phyloP scores from a whole-genome alignment of 2,329 filamentous ascomycete genomes.

The Balansia obtecta region DNA sequence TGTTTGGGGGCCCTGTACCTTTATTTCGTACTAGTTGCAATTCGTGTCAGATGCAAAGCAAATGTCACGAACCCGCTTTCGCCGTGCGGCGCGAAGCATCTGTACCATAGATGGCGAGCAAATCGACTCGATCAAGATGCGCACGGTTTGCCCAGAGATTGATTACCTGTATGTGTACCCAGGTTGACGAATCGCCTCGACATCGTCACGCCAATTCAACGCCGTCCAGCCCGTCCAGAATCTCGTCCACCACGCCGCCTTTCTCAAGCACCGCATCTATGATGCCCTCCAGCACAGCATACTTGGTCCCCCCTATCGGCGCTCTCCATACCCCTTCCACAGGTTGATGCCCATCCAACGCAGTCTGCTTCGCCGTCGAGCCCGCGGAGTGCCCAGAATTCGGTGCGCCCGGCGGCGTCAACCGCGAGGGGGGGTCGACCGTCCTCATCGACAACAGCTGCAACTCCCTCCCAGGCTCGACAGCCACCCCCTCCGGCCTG shows the following conservation, averaged over 20 bases:
- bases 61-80: too few species aligned
- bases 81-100: too few species aligned
- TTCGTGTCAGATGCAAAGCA: not conserved
- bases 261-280: conserved; percentile 64
- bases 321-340: conserved; percentile 75
- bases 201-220: conserved; percentile 50
- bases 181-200: not conserved
- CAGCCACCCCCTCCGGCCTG: conserved; percentile 23
- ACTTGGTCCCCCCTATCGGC: conserved; percentile 70
- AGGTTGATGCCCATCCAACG: conserved; percentile 36
- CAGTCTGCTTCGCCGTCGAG: conserved; percentile 22
- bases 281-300: conserved; percentile 58
- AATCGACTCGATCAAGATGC: not conserved
- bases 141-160: not conserved
- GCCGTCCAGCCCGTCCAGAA: conserved; percentile 66
- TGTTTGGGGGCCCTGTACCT: not conserved
- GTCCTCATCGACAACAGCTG: conserved; percentile 57
- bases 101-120: too few species aligned
- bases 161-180: not conserved
- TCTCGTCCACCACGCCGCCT: conserved; percentile 75
- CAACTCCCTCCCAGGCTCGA: conserved; percentile 33
- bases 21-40: not conserved
- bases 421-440: conserved; percentile 59
- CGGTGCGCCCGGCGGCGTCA: conserved; percentile 59
- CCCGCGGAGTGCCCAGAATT: conserved; percentile 34